Evolutionary conservation across 768 basidiomycete genomes (phyloP).

Genomic region (Collybia nuda): DNA sequence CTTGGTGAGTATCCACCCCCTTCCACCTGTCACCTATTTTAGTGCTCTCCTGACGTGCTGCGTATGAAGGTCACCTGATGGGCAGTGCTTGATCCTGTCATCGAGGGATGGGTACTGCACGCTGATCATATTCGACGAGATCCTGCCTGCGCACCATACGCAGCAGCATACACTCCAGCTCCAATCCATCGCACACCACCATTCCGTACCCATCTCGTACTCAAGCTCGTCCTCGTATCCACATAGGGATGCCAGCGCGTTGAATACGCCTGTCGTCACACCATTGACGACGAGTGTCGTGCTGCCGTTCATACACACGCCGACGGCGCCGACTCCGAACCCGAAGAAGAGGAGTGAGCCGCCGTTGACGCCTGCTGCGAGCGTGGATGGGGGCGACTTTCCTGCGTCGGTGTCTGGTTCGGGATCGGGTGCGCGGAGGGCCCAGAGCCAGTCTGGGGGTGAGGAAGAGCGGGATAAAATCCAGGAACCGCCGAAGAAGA

Average conservation of each 20-base stretch:
- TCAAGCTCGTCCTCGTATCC: slow-evolving; percentile 18
- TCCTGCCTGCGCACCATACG: slow-evolving; percentile 82
- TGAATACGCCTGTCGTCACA: slow-evolving; percentile 35
- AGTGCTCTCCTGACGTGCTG: background rate
- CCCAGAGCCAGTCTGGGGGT: slow-evolving; percentile 7
- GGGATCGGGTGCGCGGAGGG: background rate
- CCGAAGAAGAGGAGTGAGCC: slow-evolving; percentile 42
- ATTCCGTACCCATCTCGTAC: slow-evolving; percentile 64
- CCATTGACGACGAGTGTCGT: slow-evolving; percentile 28
- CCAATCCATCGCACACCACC: slow-evolving; percentile 86
- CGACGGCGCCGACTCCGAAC: slow-evolving; percentile 14
- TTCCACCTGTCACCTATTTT: background rate
- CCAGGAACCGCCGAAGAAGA: slow-evolving; percentile 79
- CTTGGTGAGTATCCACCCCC: slow-evolving; percentile 66
- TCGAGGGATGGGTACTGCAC: slow-evolving; percentile 98
- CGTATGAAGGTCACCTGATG: slow-evolving; percentile 84
- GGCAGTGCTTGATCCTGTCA: slow-evolving; percentile 87
- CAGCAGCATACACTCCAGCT: slow-evolving; percentile 91
- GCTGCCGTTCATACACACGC: slow-evolving; percentile 24
- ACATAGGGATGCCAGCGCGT: slow-evolving; percentile 25
- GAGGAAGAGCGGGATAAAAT: slow-evolving; percentile 20
- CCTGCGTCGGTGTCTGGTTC: slow-evolving; percentile 21
- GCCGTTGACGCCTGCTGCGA: slow-evolving; percentile 48
- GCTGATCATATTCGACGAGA: slow-evolving; percentile 91
- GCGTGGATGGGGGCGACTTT: slow-evolving; percentile 42